Evolutionary conservation across 1,139 yeast species (phyloP).

Genomic region (Zygoascus meyerae): DNA sequence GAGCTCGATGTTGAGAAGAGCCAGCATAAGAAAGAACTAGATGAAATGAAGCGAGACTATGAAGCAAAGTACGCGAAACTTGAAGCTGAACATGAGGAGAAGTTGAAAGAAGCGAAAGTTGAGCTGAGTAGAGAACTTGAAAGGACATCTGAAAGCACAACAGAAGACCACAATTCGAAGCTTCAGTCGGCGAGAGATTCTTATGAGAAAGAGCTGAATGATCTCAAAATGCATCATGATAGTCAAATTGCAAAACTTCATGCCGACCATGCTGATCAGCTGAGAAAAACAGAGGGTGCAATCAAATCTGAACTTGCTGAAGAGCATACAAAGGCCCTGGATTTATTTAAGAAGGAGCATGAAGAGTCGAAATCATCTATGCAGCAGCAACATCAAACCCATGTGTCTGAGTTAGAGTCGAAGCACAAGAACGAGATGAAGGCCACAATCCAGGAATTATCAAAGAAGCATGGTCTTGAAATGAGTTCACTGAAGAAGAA

Average conservation of each 20-base stretch:
- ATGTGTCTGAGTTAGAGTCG: slow-evolving; percentile 11
- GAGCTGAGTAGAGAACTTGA: no score
- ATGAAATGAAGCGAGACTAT: no score
- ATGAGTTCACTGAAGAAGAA: not conserved
- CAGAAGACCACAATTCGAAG: not conserved
- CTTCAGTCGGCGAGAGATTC: not conserved
- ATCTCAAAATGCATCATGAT: not conserved
- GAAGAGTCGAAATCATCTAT: slow-evolving; percentile 2
- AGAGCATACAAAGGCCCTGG: slow-evolving; percentile 7
- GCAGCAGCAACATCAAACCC: slow-evolving; percentile 9
- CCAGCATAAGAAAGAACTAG: no score
- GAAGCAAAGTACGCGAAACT: not conserved
- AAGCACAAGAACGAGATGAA: not conserved
- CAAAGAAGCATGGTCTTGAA: not conserved
- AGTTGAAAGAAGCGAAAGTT: not conserved
- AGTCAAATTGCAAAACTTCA: not conserved
- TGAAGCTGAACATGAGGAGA: slow-evolving; percentile 1
- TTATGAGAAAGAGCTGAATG: slow-evolving; percentile 4
- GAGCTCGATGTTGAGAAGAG: no score
- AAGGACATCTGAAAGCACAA: not conserved
- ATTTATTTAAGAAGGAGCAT: slow-evolving; percentile 1
- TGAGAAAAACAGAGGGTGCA: slow-evolving; percentile 5
- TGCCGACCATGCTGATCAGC: slow-evolving; percentile 5
- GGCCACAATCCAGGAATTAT: not conserved
- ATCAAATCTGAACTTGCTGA: slow-evolving; percentile 5